These are phyloP conservation scores for Globisporangium parvum DNA, from an alignment of 352 stramenopile genomes.

Conservation along the genomic window DNA sequence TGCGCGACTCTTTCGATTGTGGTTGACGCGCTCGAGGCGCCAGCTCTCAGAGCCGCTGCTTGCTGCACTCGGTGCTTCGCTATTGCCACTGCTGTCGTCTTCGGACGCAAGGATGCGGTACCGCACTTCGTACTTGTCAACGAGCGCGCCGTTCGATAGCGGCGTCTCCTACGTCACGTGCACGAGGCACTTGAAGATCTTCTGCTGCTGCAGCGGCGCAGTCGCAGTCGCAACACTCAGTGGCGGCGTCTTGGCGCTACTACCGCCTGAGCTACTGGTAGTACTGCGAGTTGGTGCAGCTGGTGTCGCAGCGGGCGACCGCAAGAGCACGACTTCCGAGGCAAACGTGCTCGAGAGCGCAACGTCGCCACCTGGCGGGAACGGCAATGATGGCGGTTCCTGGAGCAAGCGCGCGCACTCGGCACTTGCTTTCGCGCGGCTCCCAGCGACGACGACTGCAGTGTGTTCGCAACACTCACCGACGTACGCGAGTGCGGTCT, in stretches of 20 bases:
- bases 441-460: conserved; percentile 5
- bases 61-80: background rate
- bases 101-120: conserved; percentile 34
- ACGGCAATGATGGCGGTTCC: conserved; percentile 23
- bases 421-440: conserved; percentile 17
- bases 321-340: conserved; percentile 33
- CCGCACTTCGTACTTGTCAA: conserved; percentile 68
- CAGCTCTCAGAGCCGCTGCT: conserved; percentile 16
- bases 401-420: conserved; percentile 37
- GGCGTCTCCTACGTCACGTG: conserved; percentile 46
- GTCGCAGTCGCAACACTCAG: background rate
- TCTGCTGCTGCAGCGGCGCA: conserved; percentile 28
- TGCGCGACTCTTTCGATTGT: conserved; percentile 36
- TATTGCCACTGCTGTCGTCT: conserved; percentile 14
- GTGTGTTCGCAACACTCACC: conserved; percentile 48
- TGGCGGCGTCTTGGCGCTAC: background rate
- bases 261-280: background rate
- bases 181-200: conserved; percentile 49
- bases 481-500: conserved; percentile 39
- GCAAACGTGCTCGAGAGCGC: conserved; percentile 33
- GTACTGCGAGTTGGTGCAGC: background rate
- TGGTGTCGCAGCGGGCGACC: conserved; percentile 16
- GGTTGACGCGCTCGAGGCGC: conserved; percentile 27
- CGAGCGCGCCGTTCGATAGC: conserved; percentile 61
- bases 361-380: conserved; percentile 21